Evolutionary conservation across 2,329 filamentous ascomycete genomes (phyloP).

Genomic region (Fusarium clavum): DNA sequence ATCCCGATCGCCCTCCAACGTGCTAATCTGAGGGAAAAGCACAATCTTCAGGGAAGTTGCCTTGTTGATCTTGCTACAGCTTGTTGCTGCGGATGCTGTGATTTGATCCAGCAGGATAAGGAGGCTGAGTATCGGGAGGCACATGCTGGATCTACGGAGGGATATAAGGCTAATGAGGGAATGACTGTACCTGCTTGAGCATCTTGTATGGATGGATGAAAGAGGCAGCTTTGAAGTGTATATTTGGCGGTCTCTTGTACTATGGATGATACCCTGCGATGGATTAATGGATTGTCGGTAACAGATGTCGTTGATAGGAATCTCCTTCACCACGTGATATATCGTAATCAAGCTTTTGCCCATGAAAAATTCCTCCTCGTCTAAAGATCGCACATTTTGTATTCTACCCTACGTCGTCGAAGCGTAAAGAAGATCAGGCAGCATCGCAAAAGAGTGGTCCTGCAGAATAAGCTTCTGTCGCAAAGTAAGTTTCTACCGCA

Average conservation of each 20-base stretch:
- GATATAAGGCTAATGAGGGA: constrained; percentile 41
- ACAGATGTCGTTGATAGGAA: not conserved
- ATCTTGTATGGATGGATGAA: no score
- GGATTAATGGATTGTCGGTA: not conserved
- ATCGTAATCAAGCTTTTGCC: not conserved
- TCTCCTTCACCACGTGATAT: not conserved
- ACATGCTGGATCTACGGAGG: constrained; percentile 22
- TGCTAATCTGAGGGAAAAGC: constrained; percentile 57
- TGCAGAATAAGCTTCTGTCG: no score
- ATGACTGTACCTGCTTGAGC: constrained; percentile 36
- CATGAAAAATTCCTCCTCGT: rapidly evolving
- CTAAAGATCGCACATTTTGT: no score
- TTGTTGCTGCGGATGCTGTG: constrained; percentile 60
- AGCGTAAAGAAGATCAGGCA: no score
- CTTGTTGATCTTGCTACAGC: constrained; percentile 56
- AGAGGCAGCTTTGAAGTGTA: no score
- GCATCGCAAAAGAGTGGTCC: no score
- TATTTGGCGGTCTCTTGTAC: not conserved
- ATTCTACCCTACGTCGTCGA: no score
- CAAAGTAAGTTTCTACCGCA: not conserved
- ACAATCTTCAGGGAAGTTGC: constrained; percentile 59
- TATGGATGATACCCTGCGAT: not conserved
- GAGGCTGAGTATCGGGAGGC: constrained; percentile 55
- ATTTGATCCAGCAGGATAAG: constrained; percentile 61
- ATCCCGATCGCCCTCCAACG: constrained; percentile 60